A percentile compares a stretch with the other conserved stretches of the same genome.
phyloP scores from a whole-genome alignment of 164 flowering plant genomes.

The Brasenia schreberi region DNA sequence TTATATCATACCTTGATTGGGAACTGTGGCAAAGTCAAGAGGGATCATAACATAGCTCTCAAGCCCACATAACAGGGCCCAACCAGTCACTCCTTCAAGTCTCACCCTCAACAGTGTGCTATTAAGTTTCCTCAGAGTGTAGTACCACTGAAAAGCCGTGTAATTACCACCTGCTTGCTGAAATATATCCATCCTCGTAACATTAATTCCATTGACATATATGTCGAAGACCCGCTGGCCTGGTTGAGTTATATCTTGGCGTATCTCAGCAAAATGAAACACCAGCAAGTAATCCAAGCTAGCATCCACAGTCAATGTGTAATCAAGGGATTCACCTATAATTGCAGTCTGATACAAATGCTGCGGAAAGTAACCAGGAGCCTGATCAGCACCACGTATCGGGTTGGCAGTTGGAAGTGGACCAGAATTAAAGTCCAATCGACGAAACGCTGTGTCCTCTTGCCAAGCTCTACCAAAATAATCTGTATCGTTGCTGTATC shows the following conservation, averaged over 20 bases:
- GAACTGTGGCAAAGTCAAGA: slow-evolving; percentile 53
- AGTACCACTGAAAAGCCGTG: slow-evolving; percentile 54
- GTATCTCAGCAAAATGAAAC: slow-evolving; percentile 96
- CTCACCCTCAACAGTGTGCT: slow-evolving; percentile 44
- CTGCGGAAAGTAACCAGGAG: slow-evolving; percentile 75
- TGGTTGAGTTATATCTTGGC: slow-evolving; percentile 33
- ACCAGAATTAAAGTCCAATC: slow-evolving; percentile 5
- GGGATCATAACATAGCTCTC: slow-evolving; percentile 95
- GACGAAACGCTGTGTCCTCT: slow-evolving; percentile 32
- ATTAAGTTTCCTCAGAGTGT: slow-evolving; percentile 65
- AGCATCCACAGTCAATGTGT: slow-evolving; percentile 61
- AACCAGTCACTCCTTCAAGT: slow-evolving; percentile 56
- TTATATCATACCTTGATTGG: slow-evolving; percentile 53
- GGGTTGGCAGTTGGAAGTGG: slow-evolving; percentile 21
- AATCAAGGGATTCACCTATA: slow-evolving; percentile 33
- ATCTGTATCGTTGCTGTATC: slow-evolving; percentile 69
- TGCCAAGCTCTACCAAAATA: slow-evolving; percentile 85
- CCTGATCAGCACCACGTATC: slow-evolving; percentile 23
- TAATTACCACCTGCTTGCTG: slow-evolving; percentile 52
- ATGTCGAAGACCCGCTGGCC: slow-evolving; percentile 88
- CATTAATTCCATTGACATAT: slow-evolving; percentile 50
- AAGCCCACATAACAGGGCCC: slow-evolving; percentile 64
- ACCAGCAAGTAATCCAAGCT: slow-evolving; percentile 80
- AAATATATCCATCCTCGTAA: slow-evolving; percentile 59
- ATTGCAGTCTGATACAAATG: slow-evolving; percentile 67